phyloP scores from a whole-genome alignment of 129 eudicot species.

The Pulicaria dysenterica region DNA sequence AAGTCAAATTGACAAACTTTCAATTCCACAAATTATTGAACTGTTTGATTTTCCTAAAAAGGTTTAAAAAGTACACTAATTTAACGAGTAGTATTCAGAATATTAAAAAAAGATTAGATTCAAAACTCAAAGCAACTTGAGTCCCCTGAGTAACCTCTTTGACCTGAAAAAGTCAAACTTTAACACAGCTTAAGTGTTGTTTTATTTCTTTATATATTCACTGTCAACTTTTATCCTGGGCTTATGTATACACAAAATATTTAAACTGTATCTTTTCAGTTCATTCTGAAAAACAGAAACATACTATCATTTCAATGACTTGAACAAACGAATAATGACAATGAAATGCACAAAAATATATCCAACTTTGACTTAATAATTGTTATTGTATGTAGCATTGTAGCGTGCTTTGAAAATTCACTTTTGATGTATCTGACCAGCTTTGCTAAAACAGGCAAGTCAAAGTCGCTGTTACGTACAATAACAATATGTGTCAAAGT shows the following conservation, averaged over 20 bases:
- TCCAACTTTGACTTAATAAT: too few relatives aligned
- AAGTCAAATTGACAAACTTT: constrained; percentile 9
- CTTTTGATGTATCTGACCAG: too few relatives aligned
- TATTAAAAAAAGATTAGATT: not conserved
- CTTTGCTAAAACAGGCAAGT: too few relatives aligned
- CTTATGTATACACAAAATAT: not conserved
- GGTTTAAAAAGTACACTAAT: not conserved
- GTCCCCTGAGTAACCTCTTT: not conserved
- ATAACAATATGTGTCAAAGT: too few relatives aligned
- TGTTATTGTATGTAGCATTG: too few relatives aligned
- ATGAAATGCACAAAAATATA: too few relatives aligned
- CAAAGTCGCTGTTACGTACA: too few relatives aligned
- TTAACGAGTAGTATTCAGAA: not conserved
- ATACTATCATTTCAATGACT: too few relatives aligned
- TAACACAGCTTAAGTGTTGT: not conserved
- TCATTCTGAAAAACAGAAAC: not conserved
- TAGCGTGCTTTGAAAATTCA: too few relatives aligned
- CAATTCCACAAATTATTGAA: not conserved
- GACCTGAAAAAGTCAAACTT: not conserved
- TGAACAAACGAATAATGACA: too few relatives aligned
- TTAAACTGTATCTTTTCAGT: not conserved
- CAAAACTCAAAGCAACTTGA: not conserved
- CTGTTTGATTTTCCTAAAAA: not conserved
- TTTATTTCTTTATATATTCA: not conserved
- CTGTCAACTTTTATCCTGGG: not conserved